Evolutionary conservation across 768 basidiomycete species (phyloP).

Genomic region (Cytidiella melzeri): DNA sequence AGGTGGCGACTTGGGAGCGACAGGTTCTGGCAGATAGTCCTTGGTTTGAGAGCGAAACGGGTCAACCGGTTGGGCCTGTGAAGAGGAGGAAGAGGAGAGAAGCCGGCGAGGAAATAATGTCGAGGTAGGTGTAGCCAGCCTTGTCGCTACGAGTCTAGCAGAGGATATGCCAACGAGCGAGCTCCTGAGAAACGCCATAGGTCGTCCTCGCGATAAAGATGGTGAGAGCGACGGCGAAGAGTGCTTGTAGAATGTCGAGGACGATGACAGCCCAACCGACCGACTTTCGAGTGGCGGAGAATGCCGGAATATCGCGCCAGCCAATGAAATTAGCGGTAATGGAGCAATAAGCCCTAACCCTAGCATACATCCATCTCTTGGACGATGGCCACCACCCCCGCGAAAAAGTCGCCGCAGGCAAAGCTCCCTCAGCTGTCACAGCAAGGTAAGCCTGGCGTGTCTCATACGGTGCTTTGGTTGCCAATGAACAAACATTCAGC

Average conservation of each 20-base stretch:
- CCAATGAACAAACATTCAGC: conserved; percentile 26
- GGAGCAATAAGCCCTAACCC: conserved; percentile 1
- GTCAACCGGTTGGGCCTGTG: conserved; percentile 15
- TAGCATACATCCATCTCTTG: conserved; percentile 1
- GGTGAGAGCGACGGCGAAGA: conserved; percentile 11
- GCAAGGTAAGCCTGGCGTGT: conserved; percentile 53
- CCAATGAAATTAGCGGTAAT: conserved; percentile 41
- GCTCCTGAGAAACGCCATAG: conserved; percentile 57
- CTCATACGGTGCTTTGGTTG: not conserved
- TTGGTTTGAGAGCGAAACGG: conserved; percentile 13
- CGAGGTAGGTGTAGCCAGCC: conserved; percentile 25
- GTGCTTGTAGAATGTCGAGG: conserved; percentile 16
- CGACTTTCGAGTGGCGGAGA: conserved; percentile 19
- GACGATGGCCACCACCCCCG: conserved; percentile 33
- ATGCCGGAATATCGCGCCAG: conserved; percentile 22
- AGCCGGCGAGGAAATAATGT: conserved; percentile 43
- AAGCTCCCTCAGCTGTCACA: conserved; percentile 57
- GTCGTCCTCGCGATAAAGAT: conserved; percentile 13
- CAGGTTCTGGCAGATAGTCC: conserved; percentile 19
- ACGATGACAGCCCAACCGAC: conserved; percentile 22
- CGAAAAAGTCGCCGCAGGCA: conserved; percentile 48
- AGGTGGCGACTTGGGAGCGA: conserved; percentile 22
- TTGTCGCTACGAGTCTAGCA: conserved; percentile 34
- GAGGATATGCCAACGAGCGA: conserved; percentile 46
- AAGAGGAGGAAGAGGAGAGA: conserved; percentile 35